Conservation (phyloP, 2,329 filamentous ascomycete genomes). For the Penicillium sp. region DNA sequence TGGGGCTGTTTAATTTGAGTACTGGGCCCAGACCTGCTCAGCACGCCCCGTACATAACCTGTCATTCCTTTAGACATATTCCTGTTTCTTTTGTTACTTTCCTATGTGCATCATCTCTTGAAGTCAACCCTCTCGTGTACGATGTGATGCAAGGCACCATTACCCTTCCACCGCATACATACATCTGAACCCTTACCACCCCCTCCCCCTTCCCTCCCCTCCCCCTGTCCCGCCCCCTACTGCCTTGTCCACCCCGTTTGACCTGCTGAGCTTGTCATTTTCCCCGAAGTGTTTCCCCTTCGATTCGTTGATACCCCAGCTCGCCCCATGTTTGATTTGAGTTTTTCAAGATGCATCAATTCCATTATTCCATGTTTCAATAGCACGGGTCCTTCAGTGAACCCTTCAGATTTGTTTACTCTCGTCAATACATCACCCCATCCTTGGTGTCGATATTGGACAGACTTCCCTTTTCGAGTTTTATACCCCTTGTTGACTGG, state of each 20-base stretch:
- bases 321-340: slow-evolving; percentile 23
- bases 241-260: slow-evolving; percentile 5
- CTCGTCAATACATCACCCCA: neutral
- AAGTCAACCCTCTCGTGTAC: slow-evolving; percentile 7
- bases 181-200: slow-evolving; percentile 8
- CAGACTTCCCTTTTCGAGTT: neutral
- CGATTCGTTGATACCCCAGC: slow-evolving; percentile 30
- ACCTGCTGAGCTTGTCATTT: slow-evolving; percentile 12
- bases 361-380: slow-evolving; percentile 19
- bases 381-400: slow-evolving; percentile 9
- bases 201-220: slow-evolving; percentile 3
- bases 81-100: slow-evolving; percentile 23
- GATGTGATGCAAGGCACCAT: slow-evolving; percentile 14
- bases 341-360: slow-evolving; percentile 21
- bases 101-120: slow-evolving; percentile 12
- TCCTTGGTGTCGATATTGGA: neutral
- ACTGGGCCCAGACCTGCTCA: neutral
- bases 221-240: neutral
- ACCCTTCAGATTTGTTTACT: neutral
- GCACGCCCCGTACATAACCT: slow-evolving; percentile 6
- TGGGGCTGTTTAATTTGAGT: neutral
- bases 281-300: slow-evolving; percentile 8
- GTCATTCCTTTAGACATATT: slow-evolving; percentile 33
- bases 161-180: slow-evolving; percentile 10
- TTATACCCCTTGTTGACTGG: neutral